A percentile compares a stretch with the other conserved stretches of the same genome.
Conservation (phyloP, 225 moss, liverwort and hornwort genomes). For the Takakia lepidozioides region DNA sequence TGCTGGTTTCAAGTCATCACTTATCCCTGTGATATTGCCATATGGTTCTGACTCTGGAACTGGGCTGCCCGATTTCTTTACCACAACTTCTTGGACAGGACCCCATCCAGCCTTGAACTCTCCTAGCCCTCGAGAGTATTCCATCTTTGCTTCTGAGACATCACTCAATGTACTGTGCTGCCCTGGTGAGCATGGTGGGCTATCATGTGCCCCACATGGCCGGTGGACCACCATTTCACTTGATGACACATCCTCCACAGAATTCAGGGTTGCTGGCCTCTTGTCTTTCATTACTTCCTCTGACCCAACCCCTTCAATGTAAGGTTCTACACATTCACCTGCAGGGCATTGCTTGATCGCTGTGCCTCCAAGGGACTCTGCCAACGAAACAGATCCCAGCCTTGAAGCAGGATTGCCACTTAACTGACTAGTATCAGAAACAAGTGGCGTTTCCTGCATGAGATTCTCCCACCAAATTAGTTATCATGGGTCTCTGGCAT, state of each 20-base stretch:
- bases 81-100: slow-evolving; percentile 5
- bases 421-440: slow-evolving; percentile 43
- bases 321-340: slow-evolving; percentile 6
- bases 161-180: slow-evolving; percentile 12
- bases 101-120: slow-evolving; percentile 31
- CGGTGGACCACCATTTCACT: slow-evolving; percentile 16
- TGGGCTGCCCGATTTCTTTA: background rate
- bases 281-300: slow-evolving; percentile 15
- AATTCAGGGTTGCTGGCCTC: slow-evolving; percentile 21
- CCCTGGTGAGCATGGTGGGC: slow-evolving; percentile 16
- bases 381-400: too few relatives aligned
- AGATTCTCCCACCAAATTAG: background rate
- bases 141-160: slow-evolving; percentile 12
- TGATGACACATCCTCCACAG: too few relatives aligned
- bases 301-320: slow-evolving; percentile 13
- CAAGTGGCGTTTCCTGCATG: slow-evolving; percentile 24
- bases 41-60: background rate
- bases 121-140: slow-evolving; percentile 16
- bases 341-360: slow-evolving; percentile 6
- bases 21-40: background rate
- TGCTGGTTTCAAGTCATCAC: background rate
- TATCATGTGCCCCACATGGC: slow-evolving; percentile 9
- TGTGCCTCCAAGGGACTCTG: slow-evolving; percentile 15
- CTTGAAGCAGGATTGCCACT: too few relatives aligned
- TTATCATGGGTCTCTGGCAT: too few relatives aligned